phyloP scores from a whole-genome alignment of 192 early-diverging fungal genomes.

The Oehlia diaphana region DNA sequence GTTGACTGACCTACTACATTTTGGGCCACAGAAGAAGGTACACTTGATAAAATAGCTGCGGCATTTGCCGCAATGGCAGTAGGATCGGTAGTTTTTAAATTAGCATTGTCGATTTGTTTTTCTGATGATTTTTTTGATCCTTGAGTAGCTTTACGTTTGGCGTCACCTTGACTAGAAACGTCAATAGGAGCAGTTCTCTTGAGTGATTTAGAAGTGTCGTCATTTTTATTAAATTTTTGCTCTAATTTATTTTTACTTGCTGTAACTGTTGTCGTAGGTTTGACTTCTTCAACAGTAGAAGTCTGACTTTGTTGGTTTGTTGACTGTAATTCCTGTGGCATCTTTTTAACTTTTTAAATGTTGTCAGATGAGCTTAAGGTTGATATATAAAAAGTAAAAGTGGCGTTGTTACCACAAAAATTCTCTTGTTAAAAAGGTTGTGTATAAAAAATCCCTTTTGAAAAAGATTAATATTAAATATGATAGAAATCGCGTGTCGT shows the following conservation, averaged over 20 bases:
- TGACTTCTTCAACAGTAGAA: neutral
- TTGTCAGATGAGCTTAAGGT: neutral
- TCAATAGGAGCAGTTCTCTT: slow-evolving; percentile 22
- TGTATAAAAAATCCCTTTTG: neutral
- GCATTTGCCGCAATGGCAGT: neutral
- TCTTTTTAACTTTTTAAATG: neutral
- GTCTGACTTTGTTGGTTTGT: slow-evolving; percentile 12
- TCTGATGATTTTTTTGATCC: neutral
- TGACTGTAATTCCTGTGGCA: slow-evolving; percentile 14
- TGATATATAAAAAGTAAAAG: neutral
- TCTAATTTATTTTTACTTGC: slow-evolving; percentile 8
- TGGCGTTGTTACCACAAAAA: neutral
- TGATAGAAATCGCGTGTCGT: slow-evolving; percentile 18
- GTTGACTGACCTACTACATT: neutral
- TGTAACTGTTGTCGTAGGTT: neutral
- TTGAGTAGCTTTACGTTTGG: slow-evolving; percentile 18
- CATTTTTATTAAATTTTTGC: slow-evolving; percentile 10
- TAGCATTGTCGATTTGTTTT: neutral
- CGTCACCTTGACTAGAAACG: slow-evolving; percentile 4
- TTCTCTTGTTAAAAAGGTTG: neutral
- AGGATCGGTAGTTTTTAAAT: neutral
- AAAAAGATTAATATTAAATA: neutral
- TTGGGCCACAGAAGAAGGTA: neutral
- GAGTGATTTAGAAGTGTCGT: slow-evolving; percentile 6
- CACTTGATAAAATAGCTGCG: neutral